Base-by-base conservation (phyloP, 1,139 yeast genomes). In the Candida glucosophila region DNA sequence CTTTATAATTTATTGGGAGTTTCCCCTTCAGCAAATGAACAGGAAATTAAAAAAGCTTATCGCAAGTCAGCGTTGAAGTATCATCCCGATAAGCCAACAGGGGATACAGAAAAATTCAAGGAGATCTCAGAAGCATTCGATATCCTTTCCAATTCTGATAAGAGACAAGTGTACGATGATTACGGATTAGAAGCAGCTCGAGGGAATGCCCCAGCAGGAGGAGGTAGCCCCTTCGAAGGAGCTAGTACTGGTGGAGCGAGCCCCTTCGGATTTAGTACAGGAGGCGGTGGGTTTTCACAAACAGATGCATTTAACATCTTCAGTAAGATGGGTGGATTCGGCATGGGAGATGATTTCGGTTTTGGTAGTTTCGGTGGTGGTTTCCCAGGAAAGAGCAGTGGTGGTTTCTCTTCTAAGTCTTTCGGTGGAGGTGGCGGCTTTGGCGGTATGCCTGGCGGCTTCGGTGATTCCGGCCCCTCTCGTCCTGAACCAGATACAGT, bases 1-100 rank as follows among this genome's bases (percentile, higher is more conserved):
- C 68, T 85, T 40, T 85, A 85, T 52, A 85, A 79, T 43, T 58
- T 81, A 39, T 62, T 85, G 35, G 94, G 93, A 9, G 80, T 85
- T 12, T 52, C 73, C 16, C 77, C 95, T 17, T 47, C 68, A 18
- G 95, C 95, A n/a, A 61, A 63, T 22, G 95, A 83, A 26, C 68
- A 72, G 18, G 95, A 82, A 37, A 65, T 85, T 40, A 85, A 85
- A 49, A 85, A 85, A 48, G 95, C 85, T 2, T 85, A 85, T 57
- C 67, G 95, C 49, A 85, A 85, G 50, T 58, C 73, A 43, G 95
- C 95, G 1, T 63, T 85, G 40, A 83, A 85, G 51, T 85, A 73
- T 49, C 96, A 86, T 49, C 96, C 96, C 6, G 96, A 86, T 54
- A 85, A 85, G 52, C 95, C 95, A 9, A 79, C 93, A 5, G 96